Evolutionary conservation across 768 basidiomycete species (phyloP).

Genomic region (Serendipita sp.): DNA sequence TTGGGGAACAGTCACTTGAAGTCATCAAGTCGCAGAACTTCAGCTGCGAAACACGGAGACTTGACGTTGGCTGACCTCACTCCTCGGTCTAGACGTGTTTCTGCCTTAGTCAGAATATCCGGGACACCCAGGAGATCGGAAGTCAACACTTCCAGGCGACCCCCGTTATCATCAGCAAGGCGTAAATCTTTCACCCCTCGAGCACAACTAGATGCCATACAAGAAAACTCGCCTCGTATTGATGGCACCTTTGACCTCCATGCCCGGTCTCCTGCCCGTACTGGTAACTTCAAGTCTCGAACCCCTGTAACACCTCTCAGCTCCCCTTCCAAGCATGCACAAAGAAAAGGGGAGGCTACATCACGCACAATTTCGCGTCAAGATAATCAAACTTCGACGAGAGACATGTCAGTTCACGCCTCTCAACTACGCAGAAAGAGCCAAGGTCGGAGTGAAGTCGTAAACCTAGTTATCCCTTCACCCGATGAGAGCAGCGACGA

Average conservation of each 20-base stretch:
- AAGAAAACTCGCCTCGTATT: not conserved
- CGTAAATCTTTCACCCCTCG: not conserved
- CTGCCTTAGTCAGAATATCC: not conserved
- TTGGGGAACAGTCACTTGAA: not conserved
- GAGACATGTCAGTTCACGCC: not conserved
- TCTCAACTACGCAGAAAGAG: not conserved
- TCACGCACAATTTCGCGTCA: not conserved
- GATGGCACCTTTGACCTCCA: not conserved
- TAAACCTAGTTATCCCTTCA: not conserved
- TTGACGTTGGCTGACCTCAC: slow-evolving; percentile 2
- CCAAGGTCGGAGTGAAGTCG: not conserved
- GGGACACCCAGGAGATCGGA: not conserved
- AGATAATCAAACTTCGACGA: not conserved
- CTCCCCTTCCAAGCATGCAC: not conserved
- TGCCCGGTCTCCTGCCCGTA: not conserved
- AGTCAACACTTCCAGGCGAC: not conserved
- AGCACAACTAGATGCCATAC: not conserved
- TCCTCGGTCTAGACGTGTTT: not conserved
- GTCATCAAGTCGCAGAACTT: not conserved
- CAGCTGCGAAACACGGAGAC: not conserved
- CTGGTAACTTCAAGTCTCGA: too few relatives aligned
- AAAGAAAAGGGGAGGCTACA: not conserved
- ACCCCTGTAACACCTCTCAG: not conserved
- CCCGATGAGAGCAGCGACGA: not conserved
- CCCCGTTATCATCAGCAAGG: not conserved